A percentile compares a stretch with the other conserved stretches of the same genome.
phyloP scores from a whole-genome alignment of 2,329 filamentous ascomycete genomes.

The Ophiostoma australiae region DNA sequence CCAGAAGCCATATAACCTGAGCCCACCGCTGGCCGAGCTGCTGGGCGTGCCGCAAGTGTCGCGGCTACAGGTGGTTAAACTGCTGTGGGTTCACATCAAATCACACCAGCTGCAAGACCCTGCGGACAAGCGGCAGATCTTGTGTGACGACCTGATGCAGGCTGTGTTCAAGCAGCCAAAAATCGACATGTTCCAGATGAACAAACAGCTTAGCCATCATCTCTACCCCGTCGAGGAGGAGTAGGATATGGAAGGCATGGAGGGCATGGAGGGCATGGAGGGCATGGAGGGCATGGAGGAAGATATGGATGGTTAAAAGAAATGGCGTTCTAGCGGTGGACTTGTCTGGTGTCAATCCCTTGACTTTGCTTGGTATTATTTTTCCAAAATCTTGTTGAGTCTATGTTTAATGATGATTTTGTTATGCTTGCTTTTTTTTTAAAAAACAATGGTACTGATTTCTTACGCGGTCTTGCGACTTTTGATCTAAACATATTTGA shows the following conservation, averaged over 20 bases:
- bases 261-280: neutral
- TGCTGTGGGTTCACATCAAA: slow-evolving; percentile 94
- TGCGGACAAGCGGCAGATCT: slow-evolving; percentile 83
- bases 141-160: slow-evolving; percentile 86
- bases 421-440: neutral
- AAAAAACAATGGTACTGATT: too few relatives aligned
- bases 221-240: slow-evolving; percentile 78
- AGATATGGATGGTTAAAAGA: neutral
- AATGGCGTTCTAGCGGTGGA: slow-evolving; percentile 16
- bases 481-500: too few relatives aligned
- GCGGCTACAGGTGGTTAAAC: slow-evolving; percentile 91
- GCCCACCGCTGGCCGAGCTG: slow-evolving; percentile 62
- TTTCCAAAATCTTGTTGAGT: neutral
- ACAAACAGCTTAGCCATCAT: slow-evolving; percentile 87
- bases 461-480: too few relatives aligned
- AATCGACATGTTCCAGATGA: slow-evolving; percentile 99
- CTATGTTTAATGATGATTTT: neutral
- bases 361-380: neutral
- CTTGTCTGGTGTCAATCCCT: neutral
- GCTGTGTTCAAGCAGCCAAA: slow-evolving; percentile 86
- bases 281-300: neutral
- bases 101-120: slow-evolving; percentile 84
- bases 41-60: slow-evolving; percentile 76
- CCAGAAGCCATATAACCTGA: slow-evolving; percentile 78
- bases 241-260: neutral